Conservation (phyloP, 148 eudicot species). For the Hydrangea macrophylla region DNA sequence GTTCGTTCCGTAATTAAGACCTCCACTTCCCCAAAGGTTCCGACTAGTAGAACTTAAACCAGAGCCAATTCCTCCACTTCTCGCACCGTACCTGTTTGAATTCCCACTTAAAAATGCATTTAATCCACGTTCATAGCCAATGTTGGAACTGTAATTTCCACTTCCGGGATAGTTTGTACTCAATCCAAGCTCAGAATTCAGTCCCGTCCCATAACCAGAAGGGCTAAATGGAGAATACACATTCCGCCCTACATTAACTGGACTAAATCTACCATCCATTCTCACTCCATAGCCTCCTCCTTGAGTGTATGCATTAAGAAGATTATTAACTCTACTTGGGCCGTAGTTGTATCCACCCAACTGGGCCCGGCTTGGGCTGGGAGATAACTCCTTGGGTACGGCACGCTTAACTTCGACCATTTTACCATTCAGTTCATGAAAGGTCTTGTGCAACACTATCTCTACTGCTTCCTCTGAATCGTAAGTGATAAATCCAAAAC, state of each 20-base stretch:
- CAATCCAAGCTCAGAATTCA: conserved; percentile 59
- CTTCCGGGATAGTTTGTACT: conserved; percentile 43
- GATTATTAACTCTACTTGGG: conserved; percentile 53
- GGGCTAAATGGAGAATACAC: conserved; percentile 69
- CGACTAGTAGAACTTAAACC: conserved; percentile 39
- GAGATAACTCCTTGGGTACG: conserved; percentile 88
- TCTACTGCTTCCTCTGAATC: conserved; percentile 97
- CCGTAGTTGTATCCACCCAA: conserved; percentile 52
- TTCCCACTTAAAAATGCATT: conserved; percentile 39
- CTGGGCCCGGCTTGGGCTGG: conserved; percentile 63
- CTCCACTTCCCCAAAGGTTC: conserved; percentile 75
- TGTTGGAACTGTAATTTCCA: conserved; percentile 39
- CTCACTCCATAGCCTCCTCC: conserved; percentile 71
- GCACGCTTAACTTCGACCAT: conserved; percentile 98
- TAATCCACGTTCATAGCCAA: conserved; percentile 57
- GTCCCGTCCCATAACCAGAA: conserved; percentile 36
- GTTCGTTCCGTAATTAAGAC: conserved; percentile 33
- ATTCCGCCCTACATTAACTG: conserved; percentile 53
- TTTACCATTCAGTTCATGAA: conserved; percentile 94
- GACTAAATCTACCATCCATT: conserved; percentile 70
- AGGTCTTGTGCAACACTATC: conserved; percentile 61
- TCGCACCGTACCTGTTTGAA: conserved; percentile 48
- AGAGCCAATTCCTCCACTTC: conserved; percentile 47
- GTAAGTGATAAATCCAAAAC: conserved; percentile 93
- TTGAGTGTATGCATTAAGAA: conserved; percentile 61